A percentile compares a stretch with the other conserved stretches of the same genome.
phyloP scores from a whole-genome alignment of 768 basidiomycete genomes.

The Holtermanniella nyarrowii region DNA sequence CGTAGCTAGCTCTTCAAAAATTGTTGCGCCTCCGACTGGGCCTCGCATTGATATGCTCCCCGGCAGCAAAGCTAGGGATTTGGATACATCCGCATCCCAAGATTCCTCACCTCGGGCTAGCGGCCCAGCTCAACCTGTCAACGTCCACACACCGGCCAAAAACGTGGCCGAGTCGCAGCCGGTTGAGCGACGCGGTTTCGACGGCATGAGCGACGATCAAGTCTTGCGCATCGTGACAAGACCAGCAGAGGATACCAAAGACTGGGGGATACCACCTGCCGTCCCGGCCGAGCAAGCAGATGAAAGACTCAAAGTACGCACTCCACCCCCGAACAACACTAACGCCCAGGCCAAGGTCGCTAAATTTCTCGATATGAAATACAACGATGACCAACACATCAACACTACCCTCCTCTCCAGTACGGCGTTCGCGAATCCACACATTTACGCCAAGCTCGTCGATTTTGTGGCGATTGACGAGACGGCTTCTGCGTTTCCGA shows the following conservation, averaged over 20 bases:
- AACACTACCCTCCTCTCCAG: constrained; percentile 91
- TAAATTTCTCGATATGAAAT: constrained; percentile 66
- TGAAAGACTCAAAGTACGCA: constrained; percentile 18
- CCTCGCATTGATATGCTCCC: neutral
- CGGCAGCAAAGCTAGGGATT: neutral
- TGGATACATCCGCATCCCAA: neutral
- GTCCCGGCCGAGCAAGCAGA: constrained; percentile 14
- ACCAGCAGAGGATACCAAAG: constrained; percentile 16
- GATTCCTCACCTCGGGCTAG: neutral
- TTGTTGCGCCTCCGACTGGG: neutral
- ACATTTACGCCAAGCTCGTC: constrained; percentile 84
- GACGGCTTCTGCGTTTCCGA: constrained; percentile 68
- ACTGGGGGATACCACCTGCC: constrained; percentile 37
- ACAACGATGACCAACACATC: constrained; percentile 70
- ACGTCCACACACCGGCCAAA: neutral
- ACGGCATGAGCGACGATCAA: constrained; percentile 26
- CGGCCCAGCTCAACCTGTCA: neutral
- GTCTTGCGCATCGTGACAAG: constrained; percentile 18
- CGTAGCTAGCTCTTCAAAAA: neutral
- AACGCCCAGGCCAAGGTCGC: constrained; percentile 60
- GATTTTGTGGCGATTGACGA: constrained; percentile 90
- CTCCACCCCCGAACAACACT: neutral
- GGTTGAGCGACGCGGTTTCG: constrained; percentile 5
- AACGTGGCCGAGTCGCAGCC: neutral
- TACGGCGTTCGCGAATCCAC: constrained; percentile 88